Percentiles rank a stretch among this genome's conserved stretches.
Conservation (phyloP, 148 eudicot genomes). For the Heliosperma pusillum region DNA sequence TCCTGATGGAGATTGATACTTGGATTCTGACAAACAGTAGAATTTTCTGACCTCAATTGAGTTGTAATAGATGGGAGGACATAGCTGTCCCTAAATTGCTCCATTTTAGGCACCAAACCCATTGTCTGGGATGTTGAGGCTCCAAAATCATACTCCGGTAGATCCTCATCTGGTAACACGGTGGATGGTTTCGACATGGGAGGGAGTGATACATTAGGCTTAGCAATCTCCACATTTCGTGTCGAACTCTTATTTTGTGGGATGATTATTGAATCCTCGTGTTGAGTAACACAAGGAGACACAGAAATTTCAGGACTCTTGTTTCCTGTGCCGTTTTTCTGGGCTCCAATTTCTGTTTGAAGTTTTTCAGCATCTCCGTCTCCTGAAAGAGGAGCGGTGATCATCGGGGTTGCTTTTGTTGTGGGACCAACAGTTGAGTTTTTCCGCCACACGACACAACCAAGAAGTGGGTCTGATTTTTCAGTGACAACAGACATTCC, state of each 20-base stretch:
- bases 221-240: slow-evolving; percentile 27
- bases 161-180: slow-evolving; percentile 51
- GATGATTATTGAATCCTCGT: slow-evolving; percentile 12
- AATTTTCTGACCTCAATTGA: slow-evolving; percentile 29
- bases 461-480: slow-evolving; percentile 50
- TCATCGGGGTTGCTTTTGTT: slow-evolving; percentile 27
- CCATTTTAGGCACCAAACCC: slow-evolving; percentile 12
- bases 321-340: slow-evolving; percentile 21
- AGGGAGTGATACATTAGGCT: slow-evolving; percentile 21
- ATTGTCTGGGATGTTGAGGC: slow-evolving; percentile 26
- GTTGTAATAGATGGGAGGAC: slow-evolving; percentile 5
- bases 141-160: slow-evolving; percentile 71
- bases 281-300: slow-evolving; percentile 13
- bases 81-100: background rate
- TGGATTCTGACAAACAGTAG: slow-evolving; percentile 11
- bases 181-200: slow-evolving; percentile 23
- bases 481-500: slow-evolving; percentile 50
- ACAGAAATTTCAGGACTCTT: slow-evolving; percentile 16
- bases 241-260: slow-evolving; percentile 19
- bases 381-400: slow-evolving; percentile 18
- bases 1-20: slow-evolving; percentile 20
- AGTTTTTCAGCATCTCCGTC: slow-evolving; percentile 11
- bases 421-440: slow-evolving; percentile 32
- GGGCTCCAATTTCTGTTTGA: slow-evolving; percentile 12
- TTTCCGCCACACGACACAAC: slow-evolving; percentile 79